Conservation (phyloP, 257 asterid species). For the Solanum peruvianum region DNA sequence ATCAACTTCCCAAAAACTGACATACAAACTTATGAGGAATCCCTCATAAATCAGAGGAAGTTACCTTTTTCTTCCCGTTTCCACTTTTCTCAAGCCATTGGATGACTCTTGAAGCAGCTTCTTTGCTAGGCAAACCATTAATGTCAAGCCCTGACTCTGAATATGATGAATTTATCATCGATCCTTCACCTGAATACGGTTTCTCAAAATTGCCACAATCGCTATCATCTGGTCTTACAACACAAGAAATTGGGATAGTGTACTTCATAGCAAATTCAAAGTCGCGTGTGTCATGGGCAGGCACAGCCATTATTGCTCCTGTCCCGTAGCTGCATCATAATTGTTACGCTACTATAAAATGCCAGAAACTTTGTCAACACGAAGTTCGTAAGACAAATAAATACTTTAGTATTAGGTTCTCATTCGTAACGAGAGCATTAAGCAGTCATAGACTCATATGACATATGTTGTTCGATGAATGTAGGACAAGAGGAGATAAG, state of each 20-base stretch:
- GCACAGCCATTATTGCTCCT: constrained; percentile 99
- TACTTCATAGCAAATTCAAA: constrained; percentile 89
- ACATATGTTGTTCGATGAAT: not conserved
- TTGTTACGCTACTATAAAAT: constrained; percentile 3
- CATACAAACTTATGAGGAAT: not conserved
- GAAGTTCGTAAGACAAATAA: not conserved
- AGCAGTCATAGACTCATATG: not conserved
- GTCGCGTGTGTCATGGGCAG: constrained; percentile 97
- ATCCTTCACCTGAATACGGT: constrained; percentile 80
- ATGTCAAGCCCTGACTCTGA: constrained; percentile 61
- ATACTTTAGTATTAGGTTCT: not conserved
- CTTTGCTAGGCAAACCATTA: constrained; percentile 63
- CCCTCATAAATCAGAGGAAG: not conserved
- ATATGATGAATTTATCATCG: constrained; percentile 72
- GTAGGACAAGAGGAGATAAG: not conserved
- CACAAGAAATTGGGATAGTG: constrained; percentile 56
- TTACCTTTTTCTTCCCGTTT: constrained; percentile 77
- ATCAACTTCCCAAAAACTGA: not conserved
- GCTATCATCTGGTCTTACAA: constrained; percentile 62
- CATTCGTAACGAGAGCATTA: not conserved
- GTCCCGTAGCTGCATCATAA: constrained; percentile 81
- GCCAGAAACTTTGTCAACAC: not conserved
- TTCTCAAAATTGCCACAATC: constrained; percentile 29
- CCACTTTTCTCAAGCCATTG: constrained; percentile 83
- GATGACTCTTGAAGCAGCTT: constrained; percentile 60